Conservation (phyloP, 2,329 filamentous ascomycete genomes). For the Zalaria sp. region DNA sequence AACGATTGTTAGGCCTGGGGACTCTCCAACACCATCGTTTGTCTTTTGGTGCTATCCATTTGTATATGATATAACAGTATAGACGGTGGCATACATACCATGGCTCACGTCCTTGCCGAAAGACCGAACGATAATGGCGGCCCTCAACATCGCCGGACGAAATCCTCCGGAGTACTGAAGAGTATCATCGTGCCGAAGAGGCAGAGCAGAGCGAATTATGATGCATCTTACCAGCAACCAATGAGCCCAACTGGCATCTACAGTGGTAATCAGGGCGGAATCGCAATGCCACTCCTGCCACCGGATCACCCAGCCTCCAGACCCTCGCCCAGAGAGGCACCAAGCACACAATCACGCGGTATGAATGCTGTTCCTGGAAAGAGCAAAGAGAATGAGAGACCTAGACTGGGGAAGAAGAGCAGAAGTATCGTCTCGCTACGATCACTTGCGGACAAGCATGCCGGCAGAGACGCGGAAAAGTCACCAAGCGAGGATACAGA, state of each 20-base stretch:
- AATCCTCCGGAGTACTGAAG: background rate
- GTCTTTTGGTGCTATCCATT: too few species aligned
- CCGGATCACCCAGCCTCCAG: conserved; percentile 33
- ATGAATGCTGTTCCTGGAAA: background rate
- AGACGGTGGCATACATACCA: too few species aligned
- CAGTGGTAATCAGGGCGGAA: background rate
- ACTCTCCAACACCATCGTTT: too few species aligned
- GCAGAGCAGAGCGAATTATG: background rate
- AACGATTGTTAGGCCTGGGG: too few species aligned
- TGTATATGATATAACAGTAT: too few species aligned
- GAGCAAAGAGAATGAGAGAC: background rate
- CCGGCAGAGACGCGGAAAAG: too few species aligned
- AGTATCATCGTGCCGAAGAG: background rate
- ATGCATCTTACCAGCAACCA: background rate
- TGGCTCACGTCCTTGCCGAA: too few species aligned
- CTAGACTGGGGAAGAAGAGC: background rate
- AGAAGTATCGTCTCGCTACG: too few species aligned
- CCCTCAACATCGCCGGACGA: background rate
- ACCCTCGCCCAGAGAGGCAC: background rate
- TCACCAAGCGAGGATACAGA: too few species aligned
- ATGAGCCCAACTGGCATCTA: background rate
- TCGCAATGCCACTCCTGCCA: conserved; percentile 30
- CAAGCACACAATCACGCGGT: background rate
- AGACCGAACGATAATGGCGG: too few species aligned
- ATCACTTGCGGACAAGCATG: too few species aligned